These are phyloP conservation scores for Phytophthora megakarya DNA, from an alignment of 352 stramenopile genomes.

Conservation along the genomic window DNA sequence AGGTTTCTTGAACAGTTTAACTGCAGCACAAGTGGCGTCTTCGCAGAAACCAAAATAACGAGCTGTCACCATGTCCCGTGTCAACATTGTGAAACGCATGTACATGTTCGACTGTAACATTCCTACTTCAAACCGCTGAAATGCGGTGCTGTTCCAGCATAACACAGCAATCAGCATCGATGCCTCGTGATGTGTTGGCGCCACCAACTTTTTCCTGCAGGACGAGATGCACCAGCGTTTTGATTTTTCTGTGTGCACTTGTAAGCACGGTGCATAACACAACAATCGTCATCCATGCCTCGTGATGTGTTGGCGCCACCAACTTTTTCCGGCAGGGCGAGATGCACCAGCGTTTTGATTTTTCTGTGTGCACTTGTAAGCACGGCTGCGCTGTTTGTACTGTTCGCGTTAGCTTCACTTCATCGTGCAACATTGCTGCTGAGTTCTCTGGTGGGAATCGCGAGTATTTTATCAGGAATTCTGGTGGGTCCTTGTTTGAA, in stretches of 20 bases:
- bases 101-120: conserved; percentile 7
- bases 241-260: conserved; percentile 51
- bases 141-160: neutral
- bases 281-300: conserved; percentile 8
- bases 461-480: conserved; percentile 49
- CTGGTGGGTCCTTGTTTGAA: conserved; percentile 40
- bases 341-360: conserved; percentile 42
- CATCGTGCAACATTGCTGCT: conserved; percentile 40
- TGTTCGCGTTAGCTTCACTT: conserved; percentile 49
- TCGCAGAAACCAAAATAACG: conserved; percentile 34
- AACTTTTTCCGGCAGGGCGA: conserved; percentile 51
- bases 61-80: conserved; percentile 1
- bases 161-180: neutral
- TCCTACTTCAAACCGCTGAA: neutral
- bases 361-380: conserved; percentile 49
- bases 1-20: conserved; percentile 1
- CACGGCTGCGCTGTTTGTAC: conserved; percentile 41
- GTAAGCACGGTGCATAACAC: too few species aligned
- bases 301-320: conserved; percentile 40
- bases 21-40: conserved; percentile 4
- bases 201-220: conserved; percentile 51
- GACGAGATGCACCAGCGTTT: conserved; percentile 47
- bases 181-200: conserved; percentile 30
- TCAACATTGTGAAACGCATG: conserved; percentile 30
- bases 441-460: conserved; percentile 41